A percentile compares a stretch with the other conserved stretches of the same genome.
These are phyloP conservation scores for Oxytropis ochrocephala DNA, from an alignment of 306 rosid species.

Conservation along the genomic window DNA sequence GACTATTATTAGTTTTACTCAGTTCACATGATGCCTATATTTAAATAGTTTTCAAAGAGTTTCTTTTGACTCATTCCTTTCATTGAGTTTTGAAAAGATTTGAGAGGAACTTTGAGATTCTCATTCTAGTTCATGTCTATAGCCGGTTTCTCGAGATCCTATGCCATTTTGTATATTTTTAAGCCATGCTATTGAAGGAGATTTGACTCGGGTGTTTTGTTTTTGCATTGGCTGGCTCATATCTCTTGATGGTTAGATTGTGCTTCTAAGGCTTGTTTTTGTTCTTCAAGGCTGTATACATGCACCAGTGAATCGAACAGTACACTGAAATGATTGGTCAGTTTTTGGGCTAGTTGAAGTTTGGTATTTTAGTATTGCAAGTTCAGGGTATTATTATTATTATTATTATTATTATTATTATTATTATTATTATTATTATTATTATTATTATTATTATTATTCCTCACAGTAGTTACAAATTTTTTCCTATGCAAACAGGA, in stretches of 20 bases:
- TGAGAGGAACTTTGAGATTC: neutral
- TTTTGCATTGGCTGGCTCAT: neutral
- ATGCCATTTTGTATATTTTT: conserved; percentile 18
- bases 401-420: too few relatives aligned
- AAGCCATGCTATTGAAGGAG: neutral
- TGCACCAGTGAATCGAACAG: neutral
- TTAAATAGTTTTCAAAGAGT: neutral
- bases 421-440: too few relatives aligned
- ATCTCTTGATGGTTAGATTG: neutral
- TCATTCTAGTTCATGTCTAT: neutral
- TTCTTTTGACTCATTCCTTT: neutral
- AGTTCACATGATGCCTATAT: neutral
- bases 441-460: too few relatives aligned
- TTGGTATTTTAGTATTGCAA: neutral
- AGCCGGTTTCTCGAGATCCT: neutral
- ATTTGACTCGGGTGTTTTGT: conserved; percentile 10
- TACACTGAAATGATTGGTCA: neutral
- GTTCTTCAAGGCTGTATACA: neutral
- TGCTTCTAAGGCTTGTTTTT: neutral
- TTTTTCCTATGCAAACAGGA: too few relatives aligned
- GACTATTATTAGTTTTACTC: conserved; percentile 18
- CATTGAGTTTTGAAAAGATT: neutral
- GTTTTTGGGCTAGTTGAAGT: neutral
- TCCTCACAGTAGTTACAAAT: too few relatives aligned
- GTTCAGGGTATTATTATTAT: too few relatives aligned